Base-by-base conservation (phyloP, 2,329 filamentous ascomycete genomes). In the Aspergillus novoparasiticus region DNA sequence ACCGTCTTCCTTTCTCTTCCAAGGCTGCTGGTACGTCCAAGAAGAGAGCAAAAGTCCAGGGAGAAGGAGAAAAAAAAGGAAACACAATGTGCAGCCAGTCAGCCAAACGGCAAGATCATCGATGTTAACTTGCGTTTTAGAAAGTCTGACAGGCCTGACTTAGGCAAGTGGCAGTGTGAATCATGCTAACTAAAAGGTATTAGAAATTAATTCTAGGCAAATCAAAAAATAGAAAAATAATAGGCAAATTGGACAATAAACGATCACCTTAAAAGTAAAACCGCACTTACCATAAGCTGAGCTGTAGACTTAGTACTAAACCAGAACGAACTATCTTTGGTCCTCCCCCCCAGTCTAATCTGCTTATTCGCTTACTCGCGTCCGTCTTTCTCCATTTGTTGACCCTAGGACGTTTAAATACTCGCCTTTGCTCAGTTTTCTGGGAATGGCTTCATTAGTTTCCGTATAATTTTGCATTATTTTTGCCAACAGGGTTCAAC, bases 211-310 rank as follows among this genome's bases (percentile, higher is more conserved):
- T 32, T 30, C 32, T 28, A 59, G 39, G 26, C 34, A 59, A 54
- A 59, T 53, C 23, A 43, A 32, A 58, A 45, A 51, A 58, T 19
- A 4, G 21, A 57, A 32, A 32, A 53, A 58, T 46, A 51, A 43
- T 28, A 39, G 8, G 11, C 19, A 46, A 60, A 55, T n/a, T 16
- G 36, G 26, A 54, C 54, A 63, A 60, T 63, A 64, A 57, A 53
- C 58, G 57, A 26, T 43, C 34, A 50, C 26, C 50, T 46, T 58
- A 54, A 45, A 55, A 62, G 46, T 58, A 62, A 62, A 56, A 43
- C 56, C 43, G 36, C 23, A 58, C 57, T 50, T 39, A 43, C 59
- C 62, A 64, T 58, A 64, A 61, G 59, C 59, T 58, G 61, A 60
- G 45, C 53, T 50, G 51, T 36, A 48, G 54, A 41, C 21, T 58